Percentiles rank a stretch among this genome's conserved stretches.
Evolutionary conservation across 768 basidiomycete species (phyloP).

Genomic region (Tylopilus plumbeoviolaceoides): DNA sequence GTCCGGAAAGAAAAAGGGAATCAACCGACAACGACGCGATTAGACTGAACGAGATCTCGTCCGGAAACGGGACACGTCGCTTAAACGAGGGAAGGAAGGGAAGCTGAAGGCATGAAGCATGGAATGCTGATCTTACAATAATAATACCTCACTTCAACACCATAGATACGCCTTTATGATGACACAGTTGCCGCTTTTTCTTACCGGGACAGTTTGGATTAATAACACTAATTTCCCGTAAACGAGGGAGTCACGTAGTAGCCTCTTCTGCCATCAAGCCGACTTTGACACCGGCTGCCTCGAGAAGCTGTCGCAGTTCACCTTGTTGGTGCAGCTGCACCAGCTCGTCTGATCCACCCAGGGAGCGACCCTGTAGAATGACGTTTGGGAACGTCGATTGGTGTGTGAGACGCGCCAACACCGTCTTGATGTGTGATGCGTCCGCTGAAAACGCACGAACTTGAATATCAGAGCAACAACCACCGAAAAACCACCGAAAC

Average conservation of each 20-base stretch:
- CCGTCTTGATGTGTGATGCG: conserved; percentile 53
- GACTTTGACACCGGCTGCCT: conserved; percentile 43
- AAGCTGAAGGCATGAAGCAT: background rate
- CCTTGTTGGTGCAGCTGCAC: conserved; percentile 42
- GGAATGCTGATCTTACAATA: background rate
- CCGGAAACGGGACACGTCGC: background rate
- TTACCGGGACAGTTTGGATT: background rate
- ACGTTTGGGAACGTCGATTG: conserved; percentile 76
- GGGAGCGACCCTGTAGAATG: conserved; percentile 55
- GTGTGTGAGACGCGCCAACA: conserved; percentile 62
- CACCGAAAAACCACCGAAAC: conserved; percentile 5
- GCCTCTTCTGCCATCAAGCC: conserved; percentile 10
- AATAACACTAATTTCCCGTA: background rate
- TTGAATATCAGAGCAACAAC: conserved; percentile 1
- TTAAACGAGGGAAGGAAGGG: background rate
- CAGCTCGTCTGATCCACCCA: conserved; percentile 67
- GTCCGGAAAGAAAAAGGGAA: conserved; percentile 52
- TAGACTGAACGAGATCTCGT: conserved; percentile 4
- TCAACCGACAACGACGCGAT: conserved; percentile 2
- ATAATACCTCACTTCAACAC: conserved; percentile 2
- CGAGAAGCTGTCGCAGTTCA: conserved; percentile 41
- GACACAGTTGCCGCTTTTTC: background rate
- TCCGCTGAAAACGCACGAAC: conserved; percentile 43
- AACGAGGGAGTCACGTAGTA: background rate
- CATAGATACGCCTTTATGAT: conserved; percentile 9